Conservation (phyloP, 169 alveolate genomes). For the Eimeria mitis region DNA sequence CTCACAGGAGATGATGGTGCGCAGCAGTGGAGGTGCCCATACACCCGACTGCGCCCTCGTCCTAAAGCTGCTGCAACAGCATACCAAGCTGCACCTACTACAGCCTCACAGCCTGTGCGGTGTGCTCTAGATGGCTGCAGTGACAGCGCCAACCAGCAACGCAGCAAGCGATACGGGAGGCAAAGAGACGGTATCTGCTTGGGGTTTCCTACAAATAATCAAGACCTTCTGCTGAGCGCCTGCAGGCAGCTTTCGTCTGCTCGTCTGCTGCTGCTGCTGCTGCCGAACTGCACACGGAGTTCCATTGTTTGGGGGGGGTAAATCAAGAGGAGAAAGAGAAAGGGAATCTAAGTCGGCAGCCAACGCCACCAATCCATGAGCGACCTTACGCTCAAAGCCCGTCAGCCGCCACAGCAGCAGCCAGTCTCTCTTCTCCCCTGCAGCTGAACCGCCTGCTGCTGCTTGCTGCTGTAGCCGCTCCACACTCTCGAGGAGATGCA, state of each 20-base stretch:
- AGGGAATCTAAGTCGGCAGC: slow-evolving; percentile 16
- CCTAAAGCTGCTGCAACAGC: neutral
- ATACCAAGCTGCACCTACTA: neutral
- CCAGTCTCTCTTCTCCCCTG: neutral
- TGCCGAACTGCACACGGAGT: neutral
- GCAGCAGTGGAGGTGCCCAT: neutral
- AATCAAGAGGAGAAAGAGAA: neutral
- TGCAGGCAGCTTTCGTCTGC: neutral
- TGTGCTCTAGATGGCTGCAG: neutral
- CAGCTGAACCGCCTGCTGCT: slow-evolving; percentile 12
- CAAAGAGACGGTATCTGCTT: neutral
- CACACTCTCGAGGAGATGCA: neutral
- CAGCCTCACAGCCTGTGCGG: neutral
- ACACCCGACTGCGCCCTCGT: neutral
- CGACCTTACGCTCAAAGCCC: slow-evolving; percentile 62
- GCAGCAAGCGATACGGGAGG: slow-evolving; percentile 45
- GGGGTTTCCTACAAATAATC: slow-evolving; percentile 16
- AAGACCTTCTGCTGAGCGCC: neutral
- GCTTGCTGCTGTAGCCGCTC: slow-evolving; percentile 32
- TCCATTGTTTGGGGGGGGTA: neutral
- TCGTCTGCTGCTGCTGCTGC: slow-evolving; percentile 38
- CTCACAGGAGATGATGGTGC: no score
- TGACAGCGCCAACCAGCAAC: slow-evolving; percentile 15
- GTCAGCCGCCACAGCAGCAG: slow-evolving; percentile 59
- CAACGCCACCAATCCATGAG: slow-evolving; percentile 45